A percentile compares a stretch with the other conserved stretches of the same genome.
phyloP scores from a whole-genome alignment of 2,329 filamentous ascomycete species.

The Drechslerella dactyloides region DNA sequence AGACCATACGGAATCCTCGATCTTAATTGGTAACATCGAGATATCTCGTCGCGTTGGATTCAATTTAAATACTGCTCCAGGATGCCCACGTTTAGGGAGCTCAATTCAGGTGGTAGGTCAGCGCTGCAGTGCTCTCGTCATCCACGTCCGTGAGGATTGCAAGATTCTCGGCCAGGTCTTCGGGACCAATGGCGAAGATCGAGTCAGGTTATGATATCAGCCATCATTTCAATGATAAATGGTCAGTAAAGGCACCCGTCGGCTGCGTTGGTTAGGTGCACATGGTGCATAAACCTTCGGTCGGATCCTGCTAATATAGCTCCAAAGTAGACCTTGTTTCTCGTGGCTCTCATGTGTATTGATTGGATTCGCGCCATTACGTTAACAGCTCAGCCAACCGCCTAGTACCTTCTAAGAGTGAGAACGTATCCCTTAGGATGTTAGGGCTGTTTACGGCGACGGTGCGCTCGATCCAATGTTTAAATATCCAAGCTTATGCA shows the following conservation, averaged over 20 bases:
- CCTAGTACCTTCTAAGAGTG: not conserved
- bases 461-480: not conserved
- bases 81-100: not conserved
- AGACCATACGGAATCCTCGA: no score
- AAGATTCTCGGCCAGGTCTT: not conserved
- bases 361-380: not conserved
- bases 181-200: not conserved
- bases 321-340: not conserved
- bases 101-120: not conserved
- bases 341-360: not conserved
- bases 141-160: slow-evolving; percentile 1
- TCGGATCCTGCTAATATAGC: not conserved
- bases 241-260: not conserved
- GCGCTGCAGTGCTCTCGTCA: no score
- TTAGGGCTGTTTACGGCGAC: not conserved
- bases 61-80: not conserved
- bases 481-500: not conserved
- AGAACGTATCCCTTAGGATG: not conserved
- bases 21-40: no score
- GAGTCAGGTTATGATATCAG: slow-evolving; percentile 5
- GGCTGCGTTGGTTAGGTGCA: not conserved
- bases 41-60: no score
- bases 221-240: slow-evolving; percentile 19
- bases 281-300: not conserved
- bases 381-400: not conserved